Evolutionary conservation across 345 rosid genomes (phyloP).

Genomic region (Hibiscus tridactylites): DNA sequence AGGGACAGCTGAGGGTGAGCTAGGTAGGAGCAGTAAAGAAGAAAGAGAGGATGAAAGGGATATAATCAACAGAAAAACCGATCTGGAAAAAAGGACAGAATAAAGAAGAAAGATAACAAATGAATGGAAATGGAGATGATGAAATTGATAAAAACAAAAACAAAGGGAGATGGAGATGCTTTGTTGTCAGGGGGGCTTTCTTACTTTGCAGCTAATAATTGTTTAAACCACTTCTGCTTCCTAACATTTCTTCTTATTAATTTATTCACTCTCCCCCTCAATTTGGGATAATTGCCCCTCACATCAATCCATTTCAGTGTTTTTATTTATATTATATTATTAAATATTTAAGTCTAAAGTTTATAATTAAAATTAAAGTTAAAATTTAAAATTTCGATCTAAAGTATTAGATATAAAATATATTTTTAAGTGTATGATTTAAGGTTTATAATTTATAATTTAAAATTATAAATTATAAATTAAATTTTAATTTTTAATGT

Average conservation of each 20-base stretch:
- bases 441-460: accelerated
- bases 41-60: conserved; percentile 11
- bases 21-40: not conserved
- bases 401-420: no score
- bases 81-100: conserved; percentile 1
- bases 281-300: no score
- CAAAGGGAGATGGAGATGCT: conserved; percentile 28
- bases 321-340: no score
- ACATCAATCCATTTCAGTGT: no score
- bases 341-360: no score
- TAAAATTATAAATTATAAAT: no score
- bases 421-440: no score
- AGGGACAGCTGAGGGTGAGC: not conserved
- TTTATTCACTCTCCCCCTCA: not conserved
- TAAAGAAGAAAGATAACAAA: conserved; percentile 18
- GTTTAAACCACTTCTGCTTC: conserved; percentile 38
- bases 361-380: no score
- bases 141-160: conserved; percentile 32
- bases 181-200: conserved; percentile 57
- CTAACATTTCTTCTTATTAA: conserved; percentile 14
- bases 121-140: conserved; percentile 30
- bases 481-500: no score
- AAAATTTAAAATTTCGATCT: no score
- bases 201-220: conserved; percentile 83
- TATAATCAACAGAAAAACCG: not conserved